Conservation (phyloP, 1,284 basidiomycete species). For the Trichosporon coremiiforme region DNA sequence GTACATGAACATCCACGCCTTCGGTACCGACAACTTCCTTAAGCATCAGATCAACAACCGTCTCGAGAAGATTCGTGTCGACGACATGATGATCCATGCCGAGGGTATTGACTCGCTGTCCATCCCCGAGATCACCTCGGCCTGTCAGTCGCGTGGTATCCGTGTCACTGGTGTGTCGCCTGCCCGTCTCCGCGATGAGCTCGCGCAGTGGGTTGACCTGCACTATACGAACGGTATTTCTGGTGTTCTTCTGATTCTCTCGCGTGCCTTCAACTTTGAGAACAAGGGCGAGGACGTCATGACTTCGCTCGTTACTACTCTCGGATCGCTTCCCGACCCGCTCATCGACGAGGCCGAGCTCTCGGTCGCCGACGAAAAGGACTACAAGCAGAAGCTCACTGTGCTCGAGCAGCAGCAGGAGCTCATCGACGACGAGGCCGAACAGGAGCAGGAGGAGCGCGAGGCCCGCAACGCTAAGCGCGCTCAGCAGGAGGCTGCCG, state of each 20-base stretch:
- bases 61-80: conserved; percentile 79
- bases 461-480: background rate
- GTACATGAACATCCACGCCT: conserved; percentile 98
- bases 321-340: conserved; percentile 92
- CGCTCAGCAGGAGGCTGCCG: conserved; percentile 11
- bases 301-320: conserved; percentile 80
- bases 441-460: conserved; percentile 11
- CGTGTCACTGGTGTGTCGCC: conserved; percentile 82
- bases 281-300: conserved; percentile 79
- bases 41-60: conserved; percentile 88
- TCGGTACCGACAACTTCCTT: conserved; percentile 98
- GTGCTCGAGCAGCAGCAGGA: conserved; percentile 98
- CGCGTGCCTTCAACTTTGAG: conserved; percentile 93
- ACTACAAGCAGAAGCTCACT: conserved; percentile 97
- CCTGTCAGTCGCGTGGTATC: conserved; percentile 93
- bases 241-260: conserved; percentile 89
- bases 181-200: conserved; percentile 79
- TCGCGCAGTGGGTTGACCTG: conserved; percentile 90
- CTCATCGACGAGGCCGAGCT: conserved; percentile 95
- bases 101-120: conserved; percentile 93
- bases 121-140: conserved; percentile 82
- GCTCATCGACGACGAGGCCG: conserved; percentile 84
- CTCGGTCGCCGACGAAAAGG: conserved; percentile 81
- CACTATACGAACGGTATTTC: conserved; percentile 84
- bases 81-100: conserved; percentile 83